These are phyloP conservation scores for Trichoderma breve DNA, from an alignment of 2,329 filamentous ascomycete genomes.

Conservation along the genomic window DNA sequence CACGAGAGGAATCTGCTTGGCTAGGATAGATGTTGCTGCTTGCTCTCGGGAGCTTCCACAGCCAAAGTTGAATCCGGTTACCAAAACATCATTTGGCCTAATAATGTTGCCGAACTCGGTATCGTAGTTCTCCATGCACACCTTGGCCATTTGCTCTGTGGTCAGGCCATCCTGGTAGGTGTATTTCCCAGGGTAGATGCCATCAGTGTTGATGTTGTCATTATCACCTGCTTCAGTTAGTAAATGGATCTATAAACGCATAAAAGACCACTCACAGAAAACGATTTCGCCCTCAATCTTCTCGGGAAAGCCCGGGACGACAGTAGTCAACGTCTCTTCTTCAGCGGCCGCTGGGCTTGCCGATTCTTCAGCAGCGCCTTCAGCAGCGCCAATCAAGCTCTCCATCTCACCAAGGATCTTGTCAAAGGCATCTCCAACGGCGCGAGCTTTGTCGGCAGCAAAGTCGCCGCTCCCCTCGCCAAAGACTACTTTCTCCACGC, in stretches of 20 bases:
- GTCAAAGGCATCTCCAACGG: slow-evolving; percentile 67
- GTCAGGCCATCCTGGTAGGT: slow-evolving; percentile 87
- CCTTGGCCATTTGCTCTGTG: slow-evolving; percentile 76
- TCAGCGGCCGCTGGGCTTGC: neutral
- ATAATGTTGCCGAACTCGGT: slow-evolving; percentile 62
- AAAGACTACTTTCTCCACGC: slow-evolving; percentile 63
- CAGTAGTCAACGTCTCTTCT: slow-evolving; percentile 40
- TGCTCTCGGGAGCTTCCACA: slow-evolving; percentile 77
- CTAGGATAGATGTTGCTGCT: slow-evolving; percentile 82
- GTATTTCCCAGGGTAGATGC: slow-evolving; percentile 87
- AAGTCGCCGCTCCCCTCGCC: slow-evolving; percentile 69
- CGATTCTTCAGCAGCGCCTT: neutral
- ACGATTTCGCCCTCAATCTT: slow-evolving; percentile 82
- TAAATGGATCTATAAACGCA: neutral
- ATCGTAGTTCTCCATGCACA: slow-evolving; percentile 96
- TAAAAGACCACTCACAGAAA: slow-evolving; percentile 45
- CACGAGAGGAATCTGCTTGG: slow-evolving; percentile 76
- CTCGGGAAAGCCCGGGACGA: slow-evolving; percentile 84
- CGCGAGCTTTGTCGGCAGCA: slow-evolving; percentile 63
- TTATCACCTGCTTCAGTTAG: neutral
- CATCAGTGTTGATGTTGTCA: slow-evolving; percentile 84
- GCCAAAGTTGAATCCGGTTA: slow-evolving; percentile 86
- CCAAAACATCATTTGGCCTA: slow-evolving; percentile 73
- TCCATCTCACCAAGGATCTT: slow-evolving; percentile 62
- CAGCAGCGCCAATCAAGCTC: slow-evolving; percentile 23